Base-by-base conservation (phyloP, 1,284 basidiomycete species). In the Ustilago nuda region DNA sequence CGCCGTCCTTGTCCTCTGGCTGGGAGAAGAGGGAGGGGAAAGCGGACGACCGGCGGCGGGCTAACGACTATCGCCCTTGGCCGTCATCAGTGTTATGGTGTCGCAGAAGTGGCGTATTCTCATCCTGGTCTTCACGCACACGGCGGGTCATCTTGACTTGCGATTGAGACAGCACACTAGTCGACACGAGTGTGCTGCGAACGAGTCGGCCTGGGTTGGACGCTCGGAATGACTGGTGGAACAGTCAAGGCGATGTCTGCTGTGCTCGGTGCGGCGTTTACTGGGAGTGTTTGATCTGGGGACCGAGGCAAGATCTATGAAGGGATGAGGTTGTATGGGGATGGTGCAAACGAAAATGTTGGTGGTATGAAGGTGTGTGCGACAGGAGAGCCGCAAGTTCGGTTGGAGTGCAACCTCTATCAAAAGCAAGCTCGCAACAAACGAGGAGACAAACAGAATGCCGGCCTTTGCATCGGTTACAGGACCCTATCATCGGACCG, bases 11-110 rank as follows among this genome's bases (percentile, higher is more conserved):
- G 59, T 65, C 68, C 8, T 72, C 73, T 12, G 68, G 73, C 48
- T 72, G 61, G 35, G 73, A 72, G 5, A 76, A 56, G 45, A 76
- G 72, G 2, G 73, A 76, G 15, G 67, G 66, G 33, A 76, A 68
- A 45, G 64, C 73, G 2, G 68, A 76, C 43, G 73, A 76, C 43
- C 73, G 54, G 17, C 65, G 68, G 4, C 65, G 60, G 50, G 68
- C 67, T 35, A 67, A 8, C 3, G 63, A 69, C 66, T 66, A 68
- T 17, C 58, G 48, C 39, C 58, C 55, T n/a, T 66, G 50, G n/a
- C 56, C 66, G 12, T 59, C 58, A 0, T 15, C 56, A 32, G 19
- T 37, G 23, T 33, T 27, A 5, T 43, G 50, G 45, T 72, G 35
- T 2, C 54, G 43, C 17, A 74, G 57, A 37, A 74, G 13, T 23